A percentile compares a stretch with the other conserved stretches of the same genome.
These are phyloP conservation scores for Candida morakotiae DNA, from an alignment of 805 yeast species.

Conservation along the genomic window DNA sequence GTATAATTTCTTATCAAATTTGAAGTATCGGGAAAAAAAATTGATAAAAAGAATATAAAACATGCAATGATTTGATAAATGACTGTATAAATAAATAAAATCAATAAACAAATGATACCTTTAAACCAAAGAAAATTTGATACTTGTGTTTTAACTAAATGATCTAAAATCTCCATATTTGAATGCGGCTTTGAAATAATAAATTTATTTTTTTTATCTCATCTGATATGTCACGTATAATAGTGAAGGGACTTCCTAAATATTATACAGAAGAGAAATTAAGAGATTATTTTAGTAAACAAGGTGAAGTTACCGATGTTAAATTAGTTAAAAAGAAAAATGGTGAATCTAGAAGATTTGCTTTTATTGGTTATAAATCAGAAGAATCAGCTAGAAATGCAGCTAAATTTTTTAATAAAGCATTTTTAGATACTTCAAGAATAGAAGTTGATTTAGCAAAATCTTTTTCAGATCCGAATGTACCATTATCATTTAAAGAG, in stretches of 20 bases:
- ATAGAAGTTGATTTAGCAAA: conserved; percentile 81
- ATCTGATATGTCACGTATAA: conserved; percentile 72
- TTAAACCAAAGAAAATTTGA: conserved; percentile 4
- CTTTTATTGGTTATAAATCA: conserved; percentile 83
- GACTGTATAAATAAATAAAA: conserved; percentile 3
- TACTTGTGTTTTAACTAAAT: conserved; percentile 6
- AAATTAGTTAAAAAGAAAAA: conserved; percentile 73
- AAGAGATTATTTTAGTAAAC: conserved; percentile 55
- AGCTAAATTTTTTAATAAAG: conserved; percentile 65
- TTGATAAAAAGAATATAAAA: conserved; percentile 1
- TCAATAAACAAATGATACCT: conserved; percentile 7
- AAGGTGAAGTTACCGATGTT: conserved; percentile 80
- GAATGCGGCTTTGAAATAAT: background rate
- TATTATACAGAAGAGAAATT: conserved; percentile 73
- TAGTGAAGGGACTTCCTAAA: conserved; percentile 84
- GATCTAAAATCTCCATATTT: conserved; percentile 9
- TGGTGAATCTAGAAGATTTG: conserved; percentile 90
- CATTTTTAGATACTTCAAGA: conserved; percentile 79
- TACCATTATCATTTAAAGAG: conserved; percentile 56
- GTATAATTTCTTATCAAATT: conserved; percentile 5
- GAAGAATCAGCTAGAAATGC: conserved; percentile 74
- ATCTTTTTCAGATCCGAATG: conserved; percentile 77
- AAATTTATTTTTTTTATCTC: conserved; percentile 3
- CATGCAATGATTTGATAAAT: conserved; percentile 7
- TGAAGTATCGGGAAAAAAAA: conserved; percentile 17